Percentiles rank a stretch among this genome's conserved stretches.
Evolutionary conservation across 2,329 filamentous ascomycete species (phyloP).

Genomic region (Karstenula rhodostoma): DNA sequence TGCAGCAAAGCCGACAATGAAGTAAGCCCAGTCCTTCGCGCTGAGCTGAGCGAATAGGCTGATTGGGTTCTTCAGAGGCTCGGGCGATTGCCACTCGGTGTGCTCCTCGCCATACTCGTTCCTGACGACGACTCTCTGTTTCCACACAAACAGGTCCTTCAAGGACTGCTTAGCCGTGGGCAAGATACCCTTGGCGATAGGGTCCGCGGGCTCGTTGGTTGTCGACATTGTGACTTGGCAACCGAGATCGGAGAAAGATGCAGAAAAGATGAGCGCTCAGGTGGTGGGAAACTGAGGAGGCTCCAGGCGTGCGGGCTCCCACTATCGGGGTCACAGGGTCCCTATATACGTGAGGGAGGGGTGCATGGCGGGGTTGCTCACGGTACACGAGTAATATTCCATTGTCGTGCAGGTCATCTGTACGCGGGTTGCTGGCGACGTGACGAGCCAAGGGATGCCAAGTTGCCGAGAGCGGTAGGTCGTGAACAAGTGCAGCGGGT

Average conservation of each 20-base stretch:
- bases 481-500: slow-evolving; percentile 27
- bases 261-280: slow-evolving; percentile 12
- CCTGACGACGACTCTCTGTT: slow-evolving; percentile 73
- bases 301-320: slow-evolving; percentile 11
- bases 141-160: slow-evolving; percentile 74
- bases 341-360: slow-evolving; percentile 17
- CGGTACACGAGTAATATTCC: slow-evolving; percentile 7
- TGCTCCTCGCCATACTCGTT: slow-evolving; percentile 70
- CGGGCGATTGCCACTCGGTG: slow-evolving; percentile 73
- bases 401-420: slow-evolving; percentile 30
- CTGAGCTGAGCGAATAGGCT: slow-evolving; percentile 71
- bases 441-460: slow-evolving; percentile 44
- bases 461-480: slow-evolving; percentile 35
- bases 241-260: slow-evolving; percentile 12
- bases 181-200: slow-evolving; percentile 70
- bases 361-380: slow-evolving; percentile 23
- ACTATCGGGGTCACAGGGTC: slow-evolving; percentile 8
- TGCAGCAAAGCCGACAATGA: slow-evolving; percentile 75
- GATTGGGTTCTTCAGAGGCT: slow-evolving; percentile 74
- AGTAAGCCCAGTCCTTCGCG: slow-evolving; percentile 74
- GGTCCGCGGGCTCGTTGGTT: slow-evolving; percentile 66
- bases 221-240: slow-evolving; percentile 33
- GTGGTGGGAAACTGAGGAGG: slow-evolving; percentile 9
- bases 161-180: slow-evolving; percentile 71
- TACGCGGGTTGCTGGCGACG: slow-evolving; percentile 29